phyloP scores from a whole-genome alignment of 2,329 filamentous ascomycete genomes.

The Stagonosporopsis tanaceti region DNA sequence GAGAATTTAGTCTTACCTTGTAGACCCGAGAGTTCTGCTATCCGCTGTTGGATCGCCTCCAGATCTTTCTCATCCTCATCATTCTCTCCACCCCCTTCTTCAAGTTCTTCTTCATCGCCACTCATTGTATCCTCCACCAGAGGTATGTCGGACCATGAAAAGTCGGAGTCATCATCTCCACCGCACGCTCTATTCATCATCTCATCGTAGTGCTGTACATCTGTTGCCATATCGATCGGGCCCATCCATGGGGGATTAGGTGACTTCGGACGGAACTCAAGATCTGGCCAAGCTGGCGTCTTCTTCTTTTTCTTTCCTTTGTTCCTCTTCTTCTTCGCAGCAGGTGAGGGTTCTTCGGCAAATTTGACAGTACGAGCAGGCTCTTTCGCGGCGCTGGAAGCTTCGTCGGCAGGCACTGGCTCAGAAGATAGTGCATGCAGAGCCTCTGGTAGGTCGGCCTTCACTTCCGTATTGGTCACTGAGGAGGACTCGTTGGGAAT shows the following conservation, averaged over 20 bases:
- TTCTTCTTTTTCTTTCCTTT: conserved; percentile 43
- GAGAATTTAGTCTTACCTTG: neutral
- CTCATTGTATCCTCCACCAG: neutral
- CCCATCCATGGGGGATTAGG: conserved; percentile 18
- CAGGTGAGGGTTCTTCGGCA: conserved; percentile 11
- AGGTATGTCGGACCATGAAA: conserved; percentile 14
- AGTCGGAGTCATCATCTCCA: conserved; percentile 15
- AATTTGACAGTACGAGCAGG: neutral
- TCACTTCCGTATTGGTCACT: conserved; percentile 27
- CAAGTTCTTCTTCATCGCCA: neutral
- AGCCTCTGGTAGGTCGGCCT: conserved; percentile 2
- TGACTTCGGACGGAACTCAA: conserved; percentile 8
- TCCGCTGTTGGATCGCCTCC: neutral
- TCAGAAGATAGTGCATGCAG: conserved; percentile 19
- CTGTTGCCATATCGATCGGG: conserved; percentile 10
- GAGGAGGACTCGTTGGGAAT: conserved; percentile 15
- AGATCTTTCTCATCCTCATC: neutral
- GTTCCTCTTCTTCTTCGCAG: conserved; percentile 49
- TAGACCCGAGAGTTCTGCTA: neutral
- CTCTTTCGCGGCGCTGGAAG: conserved; percentile 15
- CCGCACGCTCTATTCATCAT: conserved; percentile 10
- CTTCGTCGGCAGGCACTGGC: neutral
- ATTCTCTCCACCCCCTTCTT: neutral
- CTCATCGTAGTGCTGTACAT: conserved; percentile 5
- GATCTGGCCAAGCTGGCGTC: conserved; percentile 7